phyloP scores from a whole-genome alignment of 148 eudicot species.

The Tetragonia tetragonoides region DNA sequence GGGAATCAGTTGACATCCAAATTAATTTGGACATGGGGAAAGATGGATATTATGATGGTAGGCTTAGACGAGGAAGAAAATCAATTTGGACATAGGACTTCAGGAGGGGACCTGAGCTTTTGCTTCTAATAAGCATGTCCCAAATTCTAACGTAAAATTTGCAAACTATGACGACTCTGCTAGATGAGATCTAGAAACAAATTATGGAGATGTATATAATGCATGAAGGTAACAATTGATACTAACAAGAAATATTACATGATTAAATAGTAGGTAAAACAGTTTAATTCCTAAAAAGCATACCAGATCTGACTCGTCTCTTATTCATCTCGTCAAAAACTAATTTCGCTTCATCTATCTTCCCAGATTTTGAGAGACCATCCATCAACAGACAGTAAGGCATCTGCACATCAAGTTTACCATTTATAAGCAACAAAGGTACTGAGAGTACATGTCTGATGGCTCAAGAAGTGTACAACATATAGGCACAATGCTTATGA shows the following conservation, averaged over 20 bases:
- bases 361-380: constrained; percentile 82
- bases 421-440: constrained; percentile 14
- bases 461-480: neutral
- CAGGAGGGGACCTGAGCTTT: neutral
- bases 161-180: too few relatives aligned
- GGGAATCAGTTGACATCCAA: too few relatives aligned
- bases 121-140: neutral
- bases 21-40: too few relatives aligned
- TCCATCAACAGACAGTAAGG: constrained; percentile 90
- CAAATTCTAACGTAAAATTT: neutral
- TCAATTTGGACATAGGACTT: neutral
- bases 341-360: constrained; percentile 61
- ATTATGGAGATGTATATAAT: too few relatives aligned
- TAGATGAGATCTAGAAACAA: too few relatives aligned
- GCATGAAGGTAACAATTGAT: neutral
- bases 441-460: neutral
- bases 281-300: constrained; percentile 5
- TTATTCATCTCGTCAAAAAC: constrained; percentile 62
- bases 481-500: neutral
- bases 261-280: neutral
- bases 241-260: neutral
- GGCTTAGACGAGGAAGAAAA: too few relatives aligned
- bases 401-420: constrained; percentile 52
- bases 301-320: constrained; percentile 66
- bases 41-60: too few relatives aligned